Conservation (phyloP, 2,329 filamentous ascomycete genomes). For the Aureobasidium sp. region DNA sequence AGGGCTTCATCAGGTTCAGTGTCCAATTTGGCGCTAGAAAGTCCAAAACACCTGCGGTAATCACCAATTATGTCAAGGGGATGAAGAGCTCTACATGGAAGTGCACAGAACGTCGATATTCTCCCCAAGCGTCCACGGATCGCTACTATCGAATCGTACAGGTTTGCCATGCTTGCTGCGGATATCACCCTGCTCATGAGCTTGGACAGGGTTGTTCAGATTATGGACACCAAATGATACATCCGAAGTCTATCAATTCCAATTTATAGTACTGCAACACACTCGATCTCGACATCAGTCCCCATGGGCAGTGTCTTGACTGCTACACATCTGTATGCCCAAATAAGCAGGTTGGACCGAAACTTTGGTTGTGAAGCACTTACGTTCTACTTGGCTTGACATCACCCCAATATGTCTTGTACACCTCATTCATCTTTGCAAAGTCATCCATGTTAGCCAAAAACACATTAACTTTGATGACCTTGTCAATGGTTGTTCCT, state of each 20-base stretch:
- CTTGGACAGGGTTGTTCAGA: too few relatives aligned
- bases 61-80: too few relatives aligned
- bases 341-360: not conserved
- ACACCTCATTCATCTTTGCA: slow-evolving; percentile 51
- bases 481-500: slow-evolving; percentile 52
- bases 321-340: slow-evolving; percentile 39
- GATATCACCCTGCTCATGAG: not conserved
- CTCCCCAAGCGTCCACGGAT: not conserved
- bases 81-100: too few relatives aligned
- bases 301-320: slow-evolving; percentile 45
- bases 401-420: slow-evolving; percentile 31
- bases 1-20: too few relatives aligned
- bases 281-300: slow-evolving; percentile 51
- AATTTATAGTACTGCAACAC: slow-evolving; percentile 33
- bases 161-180: not conserved
- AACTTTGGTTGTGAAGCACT: slow-evolving; percentile 1
- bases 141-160: not conserved
- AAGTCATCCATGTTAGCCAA: slow-evolving; percentile 61
- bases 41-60: too few relatives aligned
- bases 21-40: too few relatives aligned
- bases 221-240: not conserved
- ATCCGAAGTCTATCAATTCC: not conserved
- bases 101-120: too few relatives aligned
- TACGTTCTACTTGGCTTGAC: slow-evolving; percentile 29
- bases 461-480: slow-evolving; percentile 63